Evolutionary conservation across 345 rosid species (phyloP), one percentile per base, ranked within the genome.

Genomic region (Angophora floribunda): DNA sequence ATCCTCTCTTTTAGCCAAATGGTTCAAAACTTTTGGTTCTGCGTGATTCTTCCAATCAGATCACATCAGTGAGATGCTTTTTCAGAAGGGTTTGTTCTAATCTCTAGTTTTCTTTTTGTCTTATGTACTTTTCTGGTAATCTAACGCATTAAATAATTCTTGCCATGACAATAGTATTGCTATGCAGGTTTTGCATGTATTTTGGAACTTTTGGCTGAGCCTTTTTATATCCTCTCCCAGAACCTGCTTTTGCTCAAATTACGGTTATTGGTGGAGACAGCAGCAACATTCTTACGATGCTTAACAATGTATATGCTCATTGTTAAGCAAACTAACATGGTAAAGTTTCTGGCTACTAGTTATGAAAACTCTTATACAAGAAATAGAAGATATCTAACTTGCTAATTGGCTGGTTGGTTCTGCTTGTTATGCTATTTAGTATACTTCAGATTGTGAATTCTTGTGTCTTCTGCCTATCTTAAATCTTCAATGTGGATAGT

Each of bases 181-280:
- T 59, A 30, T 93, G 90, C 94, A 97, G 99, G 96, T 80, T 90
- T 88, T 91, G 99, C 97, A 55, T 98, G 99, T 90, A 86, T 97
- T 70, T 90, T 97, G 94, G 99, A 97, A 95, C 93, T 98, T 47
- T 57, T 97, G 92, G 98, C 98, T 16, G 99, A 98, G 93, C 99
- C 99, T 8, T 86, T 97, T 86, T 96, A 94, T 91, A 96, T 97
- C 88, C 95, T 98, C 67, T 95, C 99, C 89, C 99, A 97, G 93
- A 95, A 94, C 91, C 92, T 97, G 90, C 91, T 95, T 89, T 93
- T 93, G 88, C 97, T 97, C 32, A 89, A 93, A 89, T 86, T 96
- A 89, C 95, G 99, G 82, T 91, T 98, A 55, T 19, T 96, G 88
- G 96, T 95, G 90, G 99, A 98, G 95, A 94, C 95, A 28, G 92